These are phyloP conservation scores for Candida railenensis DNA, from an alignment of 805 yeast genomes.

Conservation along the genomic window DNA sequence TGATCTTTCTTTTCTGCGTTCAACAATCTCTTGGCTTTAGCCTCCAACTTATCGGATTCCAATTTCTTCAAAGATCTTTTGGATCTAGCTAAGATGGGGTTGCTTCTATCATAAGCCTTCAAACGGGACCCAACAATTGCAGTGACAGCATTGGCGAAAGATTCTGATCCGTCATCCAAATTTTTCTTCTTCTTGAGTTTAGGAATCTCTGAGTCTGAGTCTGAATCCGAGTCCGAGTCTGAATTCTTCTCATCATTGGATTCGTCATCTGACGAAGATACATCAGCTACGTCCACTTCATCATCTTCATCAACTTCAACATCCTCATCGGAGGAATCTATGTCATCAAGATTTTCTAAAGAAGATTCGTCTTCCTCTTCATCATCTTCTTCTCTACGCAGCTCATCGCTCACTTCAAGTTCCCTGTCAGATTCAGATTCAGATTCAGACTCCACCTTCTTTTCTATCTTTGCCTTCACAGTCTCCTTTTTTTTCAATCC, in stretches of 20 bases:
- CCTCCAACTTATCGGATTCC: constrained; percentile 79
- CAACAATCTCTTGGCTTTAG: constrained; percentile 73
- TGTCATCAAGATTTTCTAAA: not conserved
- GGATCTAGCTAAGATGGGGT: constrained; percentile 89
- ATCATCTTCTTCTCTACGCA: constrained; percentile 11
- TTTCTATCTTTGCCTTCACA: constrained; percentile 13
- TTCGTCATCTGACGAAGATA: constrained; percentile 13
- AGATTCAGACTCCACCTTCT: constrained; percentile 17
- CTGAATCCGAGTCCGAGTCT: constrained; percentile 20
- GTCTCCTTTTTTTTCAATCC: constrained; percentile 7
- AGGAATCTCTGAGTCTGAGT: constrained; percentile 38
- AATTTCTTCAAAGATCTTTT: constrained; percentile 66
- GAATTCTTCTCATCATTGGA: constrained; percentile 11
- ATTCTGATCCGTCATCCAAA: constrained; percentile 66
- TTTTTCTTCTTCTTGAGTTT: constrained; percentile 56
- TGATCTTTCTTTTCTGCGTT: constrained; percentile 67
- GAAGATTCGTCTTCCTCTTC: constrained; percentile 14
- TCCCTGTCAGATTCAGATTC: constrained; percentile 11
- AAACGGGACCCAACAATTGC: constrained; percentile 82
- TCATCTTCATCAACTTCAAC: constrained; percentile 6
- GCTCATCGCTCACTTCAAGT: constrained; percentile 12
- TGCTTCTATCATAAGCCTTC: constrained; percentile 84
- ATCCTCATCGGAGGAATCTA: constrained; percentile 9
- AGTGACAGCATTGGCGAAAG: constrained; percentile 78
- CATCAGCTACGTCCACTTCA: constrained; percentile 8